Evolutionary conservation across 257 asterid genomes (phyloP).

Genomic region (Salvia rosmarinus): DNA sequence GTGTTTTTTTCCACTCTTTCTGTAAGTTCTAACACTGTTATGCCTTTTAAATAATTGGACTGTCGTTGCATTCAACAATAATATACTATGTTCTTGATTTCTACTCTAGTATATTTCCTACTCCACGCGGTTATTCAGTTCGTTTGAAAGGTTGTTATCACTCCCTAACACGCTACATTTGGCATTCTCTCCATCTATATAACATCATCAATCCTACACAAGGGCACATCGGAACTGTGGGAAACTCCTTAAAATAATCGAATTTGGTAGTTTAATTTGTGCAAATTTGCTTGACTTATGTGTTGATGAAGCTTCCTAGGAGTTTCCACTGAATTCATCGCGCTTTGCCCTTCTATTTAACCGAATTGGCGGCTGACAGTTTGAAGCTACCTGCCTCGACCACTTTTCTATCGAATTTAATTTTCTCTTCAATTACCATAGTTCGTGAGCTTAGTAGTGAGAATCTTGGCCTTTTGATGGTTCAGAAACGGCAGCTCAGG

Average conservation of each 20-base stretch:
- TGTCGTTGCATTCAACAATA: conserved; percentile 10
- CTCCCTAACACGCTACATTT: background rate
- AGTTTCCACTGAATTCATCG: conserved; percentile 46
- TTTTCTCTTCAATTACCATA: background rate
- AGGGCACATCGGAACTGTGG: conserved; percentile 42
- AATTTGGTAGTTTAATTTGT: conserved; percentile 11
- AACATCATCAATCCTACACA: conserved; percentile 35
- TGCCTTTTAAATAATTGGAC: background rate
- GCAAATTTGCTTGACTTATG: conserved; percentile 52
- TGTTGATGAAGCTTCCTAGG: conserved; percentile 61
- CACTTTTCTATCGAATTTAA: background rate
- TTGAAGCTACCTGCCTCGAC: conserved; percentile 39
- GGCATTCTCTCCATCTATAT: conserved; percentile 1
- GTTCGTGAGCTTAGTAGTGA: conserved; percentile 5
- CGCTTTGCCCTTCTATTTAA: conserved; percentile 25
- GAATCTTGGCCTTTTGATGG: conserved; percentile 55
- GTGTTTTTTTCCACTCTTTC: conserved; percentile 34
- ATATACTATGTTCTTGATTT: conserved; percentile 16
- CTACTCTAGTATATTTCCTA: conserved; percentile 31
- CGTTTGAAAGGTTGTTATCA: conserved; percentile 25
- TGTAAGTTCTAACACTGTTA: background rate
- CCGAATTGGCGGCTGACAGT: conserved; percentile 36
- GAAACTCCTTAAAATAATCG: conserved; percentile 27
- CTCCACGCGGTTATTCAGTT: conserved; percentile 50
- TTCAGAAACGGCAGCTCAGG: conserved; percentile 52